Conservation (phyloP, 148 eudicot genomes). For the Agrostemma githago region DNA sequence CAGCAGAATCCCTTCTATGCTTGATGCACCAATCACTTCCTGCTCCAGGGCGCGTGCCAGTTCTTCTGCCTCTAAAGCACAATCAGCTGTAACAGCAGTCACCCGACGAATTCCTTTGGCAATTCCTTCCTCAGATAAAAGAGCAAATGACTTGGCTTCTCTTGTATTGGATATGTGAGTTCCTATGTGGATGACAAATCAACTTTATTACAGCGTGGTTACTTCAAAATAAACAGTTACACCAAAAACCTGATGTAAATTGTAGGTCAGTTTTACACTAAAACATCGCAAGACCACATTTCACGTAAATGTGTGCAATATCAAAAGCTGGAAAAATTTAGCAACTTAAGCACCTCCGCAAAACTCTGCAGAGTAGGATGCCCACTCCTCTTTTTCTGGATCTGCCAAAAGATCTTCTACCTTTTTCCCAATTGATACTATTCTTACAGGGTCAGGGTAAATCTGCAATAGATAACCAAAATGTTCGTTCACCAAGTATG, state of each 20-base stretch:
- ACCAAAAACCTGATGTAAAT: not conserved
- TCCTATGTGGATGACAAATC: slow-evolving; percentile 38
- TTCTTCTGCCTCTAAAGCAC: slow-evolving; percentile 58
- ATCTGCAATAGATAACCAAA: slow-evolving; percentile 40
- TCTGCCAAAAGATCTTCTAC: slow-evolving; percentile 78
- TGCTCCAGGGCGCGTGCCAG: slow-evolving; percentile 66
- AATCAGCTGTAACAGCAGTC: slow-evolving; percentile 80
- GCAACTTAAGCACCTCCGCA: slow-evolving; percentile 69
- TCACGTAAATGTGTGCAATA: not conserved
- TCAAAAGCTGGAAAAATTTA: not conserved
- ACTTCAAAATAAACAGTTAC: not conserved
- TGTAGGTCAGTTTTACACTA: not conserved
- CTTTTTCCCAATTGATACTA: slow-evolving; percentile 76
- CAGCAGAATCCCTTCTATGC: slow-evolving; percentile 50
- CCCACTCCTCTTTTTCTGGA: slow-evolving; percentile 81
- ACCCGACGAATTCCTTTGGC: slow-evolving; percentile 97
- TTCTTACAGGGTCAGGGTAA: slow-evolving; percentile 95
- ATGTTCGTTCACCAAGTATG: slow-evolving; percentile 3
- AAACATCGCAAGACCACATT: too few relatives aligned
- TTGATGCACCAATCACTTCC: slow-evolving; percentile 68
- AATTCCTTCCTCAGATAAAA: slow-evolving; percentile 89
- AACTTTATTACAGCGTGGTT: slow-evolving; percentile 4
- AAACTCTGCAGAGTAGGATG: slow-evolving; percentile 73
- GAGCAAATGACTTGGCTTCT: slow-evolving; percentile 90
- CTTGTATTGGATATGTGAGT: slow-evolving; percentile 89